Base-by-base conservation (phyloP, 1,284 basidiomycete genomes). In the Moesziomyces sp. region DNA sequence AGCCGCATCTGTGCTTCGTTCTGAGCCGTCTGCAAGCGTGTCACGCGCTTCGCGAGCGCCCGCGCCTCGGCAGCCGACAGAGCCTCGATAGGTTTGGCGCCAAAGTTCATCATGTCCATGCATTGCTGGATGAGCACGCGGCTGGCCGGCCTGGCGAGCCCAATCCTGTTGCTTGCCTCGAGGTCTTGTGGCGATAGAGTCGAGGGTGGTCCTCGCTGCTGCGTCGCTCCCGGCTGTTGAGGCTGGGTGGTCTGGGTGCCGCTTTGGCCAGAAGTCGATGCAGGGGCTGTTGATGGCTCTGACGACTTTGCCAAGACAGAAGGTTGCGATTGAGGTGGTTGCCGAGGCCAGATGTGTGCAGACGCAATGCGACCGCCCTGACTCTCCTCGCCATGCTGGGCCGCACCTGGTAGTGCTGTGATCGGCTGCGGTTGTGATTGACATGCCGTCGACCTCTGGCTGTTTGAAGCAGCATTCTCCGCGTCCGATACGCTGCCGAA, bases 51-150 rank as follows among this genome's bases (percentile, higher is more conserved):
- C 5, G 55, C 48, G 7, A 74, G 49, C 28, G 67, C 58, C 2
- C 30, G 49, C 24, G 28, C 43, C 46, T 74, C 62, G 3, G 56
- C 55, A 2, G 23, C 18, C 0, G 52, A 44, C 19, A 74, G 28
- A 0, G 35, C 42, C 7, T 67, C 67, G n/a, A 74, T 45, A n/a
- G 30, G 13, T 23, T 57, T 70, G n/a, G 13, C 43, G 19, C 58
- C 59, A 9, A 74, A 26, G 14, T 56, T 56, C 61, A 74, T 58
- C 72, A 74, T 74, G n/a, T 66, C 52, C 67, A 70, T 70, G 51
- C 72, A 74, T 30, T 66, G 67, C 19, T 63, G 59, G 23, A 74
- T 63, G 18, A 66, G 48, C 5, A 46, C 30, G 16, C 45, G 38
- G 46, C 62, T 66, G 1, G 67, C 63, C 18, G 67, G 72, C 11